Base-by-base conservation (phyloP, 225 moss, liverwort and hornwort species). In the Rhytidiadelphus loreus region DNA sequence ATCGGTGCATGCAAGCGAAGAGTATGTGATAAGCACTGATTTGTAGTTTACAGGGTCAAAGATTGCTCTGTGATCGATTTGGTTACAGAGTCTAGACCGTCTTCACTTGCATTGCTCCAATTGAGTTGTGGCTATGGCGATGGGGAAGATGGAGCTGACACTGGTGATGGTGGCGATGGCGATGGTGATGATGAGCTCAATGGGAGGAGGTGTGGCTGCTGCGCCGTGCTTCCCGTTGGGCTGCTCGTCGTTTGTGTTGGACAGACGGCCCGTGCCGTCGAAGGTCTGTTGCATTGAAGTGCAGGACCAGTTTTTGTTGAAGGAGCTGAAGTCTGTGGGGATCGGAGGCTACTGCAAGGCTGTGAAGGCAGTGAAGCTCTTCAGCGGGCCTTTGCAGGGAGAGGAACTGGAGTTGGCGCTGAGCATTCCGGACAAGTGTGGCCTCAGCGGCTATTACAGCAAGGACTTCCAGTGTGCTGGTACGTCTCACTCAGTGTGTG, bases 231-330 rank as follows among this genome's bases (percentile, higher is more conserved):
- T 85, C 85, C 91, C 90, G 48, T 28, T 87, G 52, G 16, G 87
- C 44, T 92, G 92, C 69, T 29, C 59, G 29, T 62, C 87, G 35
- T 92, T 26, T 64, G 32, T 85, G 30, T 4, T 85, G 33, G 82
- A 81, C 6, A 74, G 77, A 14, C n/a, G 19, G 0, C 4, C 55
- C 8, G 24, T 30, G 30, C 81, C 85, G 72, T 8, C 37, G 14
- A 92, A 87, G 85, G 1, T 57, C 57, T 92, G 92, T 71, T 92
- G 92, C 92, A 89, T 90, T 0, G 90, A 77, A 59, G 89, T 92
- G 57, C 92, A 91, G 85, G 76, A 92, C 63, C 89, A 89, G 75
- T 91, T 91, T 60, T 24, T 84, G 29, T 44, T 89, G 80, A 55
- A 33, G 39, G 46, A 46, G 46, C 46, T 46, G 7, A 55, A 71